Evolutionary conservation across 805 yeast species (phyloP), one percentile per base, ranked within the genome.

Genomic region (Lipomyces spencermartinsiae): DNA sequence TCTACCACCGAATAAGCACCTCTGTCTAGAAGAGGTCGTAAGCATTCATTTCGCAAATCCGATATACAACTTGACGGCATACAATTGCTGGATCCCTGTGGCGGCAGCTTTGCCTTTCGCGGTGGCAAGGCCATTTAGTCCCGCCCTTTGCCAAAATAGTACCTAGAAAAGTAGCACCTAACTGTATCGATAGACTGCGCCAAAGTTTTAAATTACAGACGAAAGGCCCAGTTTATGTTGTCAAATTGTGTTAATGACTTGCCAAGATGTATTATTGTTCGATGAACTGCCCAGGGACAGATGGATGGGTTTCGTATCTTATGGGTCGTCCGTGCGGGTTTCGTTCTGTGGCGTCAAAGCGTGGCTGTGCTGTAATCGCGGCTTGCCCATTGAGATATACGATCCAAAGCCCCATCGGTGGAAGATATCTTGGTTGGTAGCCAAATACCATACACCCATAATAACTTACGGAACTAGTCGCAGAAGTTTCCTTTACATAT

Each of bases 61-160:
- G n/a, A 43, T n/a, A 37, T 37, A 37, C 49, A 16, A 43, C 49
- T n/a, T 37, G n/a, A 12, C 4, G 57, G 31, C 55, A 1, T 14
- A 25, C 53, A 39, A n/a, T 29, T 58, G 22, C 33, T 58, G 25
- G 54, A 31, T 33, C 22, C 53, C 12, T 22, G 12, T 2, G 39
- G 22, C 14, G 57, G 29, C 34, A 43, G 16, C 35, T 62, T 55
- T 25, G 61, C 14, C 12, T 62, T 62, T 61, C 64, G 37, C n/a
- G 64, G 62, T 14, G 64, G 64, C 37, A 34, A 33, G n/a, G 64
- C 51, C 64, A 62, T 62, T 53, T 6, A 43, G 43, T n/a, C n/a
- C 22, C 49, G 49, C n/a, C 8, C 14, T 43, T 8, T 43, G 49
- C 8, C 49, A n/a, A n/a, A 25, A 16, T 43, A 8, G 19, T 9